Evolutionary conservation across 169 alveolate genomes (phyloP), one percentile per base, ranked within the genome.

Genomic region (Cryptosporidium canis): DNA sequence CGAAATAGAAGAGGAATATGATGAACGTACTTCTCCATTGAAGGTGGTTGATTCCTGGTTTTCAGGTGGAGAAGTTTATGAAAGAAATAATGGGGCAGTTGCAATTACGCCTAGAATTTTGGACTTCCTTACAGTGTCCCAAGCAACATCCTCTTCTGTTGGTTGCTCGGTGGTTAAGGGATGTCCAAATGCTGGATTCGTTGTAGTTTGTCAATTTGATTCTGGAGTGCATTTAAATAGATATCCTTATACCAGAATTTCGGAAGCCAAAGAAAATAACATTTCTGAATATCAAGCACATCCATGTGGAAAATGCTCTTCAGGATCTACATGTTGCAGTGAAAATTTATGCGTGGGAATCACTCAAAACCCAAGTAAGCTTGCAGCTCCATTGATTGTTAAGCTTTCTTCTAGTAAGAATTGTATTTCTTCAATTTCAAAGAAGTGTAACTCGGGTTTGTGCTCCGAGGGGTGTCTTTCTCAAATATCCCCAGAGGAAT

Each of bases 241-340:
- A n/a, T 61, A 55, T 61, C 87, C 87, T 6, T 77, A 58, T 41
- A 35, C 41, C 4, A 56, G 35, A 35, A 77, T 77, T 11, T 39
- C 55, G 8, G 66, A 48, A 35, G 45, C 47, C 0, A 39, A 77
- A 33, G 33, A 31, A n/a, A 39, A 65, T 21, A 18, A 35, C 3
- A 21, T 45, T 12, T 27, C 70, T 27, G 48, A n/a, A 35, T 37
- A 37, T 14, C 87, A 77, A 44, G 87, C 87, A 7, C 87, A 77
- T 61, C 87, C 87, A n/a, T 77, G 87, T n/a, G 72, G 87, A 24
- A 77, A 43, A 77, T 77, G 87, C 41, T 35, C 61, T 9, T 56
- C 87, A n/a, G 87, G 87, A 3, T 77, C 87, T 29, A 77, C 87
- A 55, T 77, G 87, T 56, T 77, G 87, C n/a, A 58, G 27, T 77